A percentile compares a stretch with the other conserved stretches of the same genome.
Conservation (phyloP, 768 basidiomycete genomes). For the Lentinula boryana region DNA sequence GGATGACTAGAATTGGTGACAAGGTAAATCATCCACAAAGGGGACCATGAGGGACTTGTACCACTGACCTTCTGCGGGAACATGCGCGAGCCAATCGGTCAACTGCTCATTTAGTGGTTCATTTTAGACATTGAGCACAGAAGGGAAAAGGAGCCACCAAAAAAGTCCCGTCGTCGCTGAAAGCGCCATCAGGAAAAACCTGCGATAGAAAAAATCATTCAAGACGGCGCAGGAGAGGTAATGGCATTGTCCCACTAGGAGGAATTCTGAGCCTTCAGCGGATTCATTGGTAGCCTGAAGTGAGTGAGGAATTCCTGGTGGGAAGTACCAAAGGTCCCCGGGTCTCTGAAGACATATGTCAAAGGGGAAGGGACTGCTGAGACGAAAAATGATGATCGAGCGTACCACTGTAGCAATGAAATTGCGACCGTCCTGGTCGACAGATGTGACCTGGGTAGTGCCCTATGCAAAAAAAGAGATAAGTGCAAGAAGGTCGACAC, state of each 20-base stretch:
- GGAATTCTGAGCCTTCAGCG: conserved; percentile 41
- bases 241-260: conserved; percentile 26
- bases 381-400: not conserved
- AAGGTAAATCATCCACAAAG: not conserved
- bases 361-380: not conserved
- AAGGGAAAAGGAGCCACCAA: not conserved
- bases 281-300: conserved; percentile 35
- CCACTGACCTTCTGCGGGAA: conserved; percentile 24
- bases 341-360: conserved; percentile 21
- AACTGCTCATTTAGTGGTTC: conserved; percentile 15
- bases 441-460: conserved; percentile 12
- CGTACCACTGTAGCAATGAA: conserved; percentile 8
- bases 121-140: not conserved
- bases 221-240: not conserved
- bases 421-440: conserved; percentile 10
- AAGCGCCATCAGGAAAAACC: not conserved
- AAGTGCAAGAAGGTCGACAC: not conserved
- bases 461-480: conserved; percentile 2
- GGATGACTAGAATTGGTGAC: not conserved
- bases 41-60: not conserved
- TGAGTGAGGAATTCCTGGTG: conserved; percentile 49
- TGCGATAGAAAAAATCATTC: not conserved
- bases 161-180: conserved; percentile 16
- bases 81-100: conserved; percentile 65
- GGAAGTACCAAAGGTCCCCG: conserved; percentile 55